phyloP scores from a whole-genome alignment of 164 flowering plant genomes.

The grape (Vitis vinifera) region ASM3070453v1 NC_081821.1:1217001-1217500 shows the following conservation, averaged over 20 bases:
- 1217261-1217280: slow-evolving; percentile 59
- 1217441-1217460: slow-evolving; percentile 80
- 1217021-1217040: slow-evolving; percentile 64
- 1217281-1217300: not conserved
- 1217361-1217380: not conserved
- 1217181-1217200: slow-evolving; percentile 36
- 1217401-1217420: slow-evolving; percentile 46
- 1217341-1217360: no score
- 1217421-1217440: slow-evolving; percentile 58
- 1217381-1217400: slow-evolving; percentile 65
- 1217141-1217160: no score
- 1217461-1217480: slow-evolving; percentile 50
- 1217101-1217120: no score
- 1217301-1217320: no score
- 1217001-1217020: slow-evolving; percentile 39
- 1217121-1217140: not conserved
- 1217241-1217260: slow-evolving; percentile 88
- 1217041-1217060: no score
- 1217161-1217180: not conserved
- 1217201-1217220: slow-evolving; percentile 88
- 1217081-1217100: no score
- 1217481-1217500: slow-evolving; percentile 59
- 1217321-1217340: no score
- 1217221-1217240: slow-evolving; percentile 85
- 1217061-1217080: no score